Evolutionary conservation across 371 early-diverging fungal genomes (phyloP), one percentile per base, ranked within the genome.

Genomic region (Rhizopus arrhizus): DNA sequence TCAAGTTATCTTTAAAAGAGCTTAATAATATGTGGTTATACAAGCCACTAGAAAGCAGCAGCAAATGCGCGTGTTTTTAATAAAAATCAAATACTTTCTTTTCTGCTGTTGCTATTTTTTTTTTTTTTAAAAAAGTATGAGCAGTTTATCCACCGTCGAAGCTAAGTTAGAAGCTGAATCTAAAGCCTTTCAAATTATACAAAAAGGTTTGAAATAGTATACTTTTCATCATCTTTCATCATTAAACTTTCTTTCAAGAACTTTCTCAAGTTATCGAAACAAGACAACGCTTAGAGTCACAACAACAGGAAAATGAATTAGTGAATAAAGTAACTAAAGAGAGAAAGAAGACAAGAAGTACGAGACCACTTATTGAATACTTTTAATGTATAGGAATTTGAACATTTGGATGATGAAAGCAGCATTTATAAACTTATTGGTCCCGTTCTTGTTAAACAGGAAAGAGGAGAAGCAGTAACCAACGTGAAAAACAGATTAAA

Each of bases 401-500:
- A 88, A 56, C 67, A 83, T 43, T 69, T 97, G 55, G 86, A 90
- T 50, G 87, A 85, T 49, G 91, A 90, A 43, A 83, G 94, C 47
- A 88, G 86, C 57, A 88, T 98, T 33, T 98, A 89, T 83, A 98
- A 98, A 71, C 78, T 97, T 58, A 90, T 95, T 61, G 98, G 97
- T 0, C 96, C 98, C 35, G 96, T 96, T 16, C 82, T 98, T 22
- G 92, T 96, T 12, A 94, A 91, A 78, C 96, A 97, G 73, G 96
- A 96, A 10, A 84, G 80, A 58, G 63, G 74, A 2, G 98, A 98
- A 73, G 96, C 98, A 29, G 73, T 65, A 13, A 71, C 85, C 32
- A 96, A 96, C 62, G 96, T 98, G 28, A 87, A 89, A 67, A 96
- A 96, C 82, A 91, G 98, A 59, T 84, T 98, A 55, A 93, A 95